These are phyloP conservation scores for Pleurotus sapidus DNA, from an alignment of 768 basidiomycete genomes.

Conservation along the genomic window DNA sequence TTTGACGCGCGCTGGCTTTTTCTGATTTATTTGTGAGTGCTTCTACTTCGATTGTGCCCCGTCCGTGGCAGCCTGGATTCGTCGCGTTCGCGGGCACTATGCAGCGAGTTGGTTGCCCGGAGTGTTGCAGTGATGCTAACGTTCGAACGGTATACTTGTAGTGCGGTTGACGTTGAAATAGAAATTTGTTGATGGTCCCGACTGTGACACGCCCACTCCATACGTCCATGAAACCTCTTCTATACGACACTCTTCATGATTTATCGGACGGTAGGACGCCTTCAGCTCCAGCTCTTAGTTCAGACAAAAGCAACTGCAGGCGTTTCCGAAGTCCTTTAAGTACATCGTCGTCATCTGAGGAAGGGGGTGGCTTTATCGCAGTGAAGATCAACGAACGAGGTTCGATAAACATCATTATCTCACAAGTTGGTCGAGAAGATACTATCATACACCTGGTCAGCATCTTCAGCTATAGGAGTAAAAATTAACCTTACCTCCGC, in stretches of 20 bases:
- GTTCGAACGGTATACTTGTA: too few species aligned
- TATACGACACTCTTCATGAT: not conserved
- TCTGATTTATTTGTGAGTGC: too few species aligned
- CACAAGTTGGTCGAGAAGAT: conserved; percentile 36
- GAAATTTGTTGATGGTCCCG: too few species aligned
- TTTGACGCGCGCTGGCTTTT: too few species aligned
- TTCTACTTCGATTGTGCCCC: too few species aligned
- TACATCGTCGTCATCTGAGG: conserved; percentile 32
- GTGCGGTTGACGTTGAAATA: too few species aligned
- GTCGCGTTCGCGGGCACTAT: too few species aligned
- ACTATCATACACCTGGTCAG: conserved; percentile 15
- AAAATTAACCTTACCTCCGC: not conserved
- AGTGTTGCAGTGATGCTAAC: too few species aligned
- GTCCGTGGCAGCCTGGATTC: too few species aligned
- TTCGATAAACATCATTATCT: not conserved
- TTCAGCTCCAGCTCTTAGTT: conserved; percentile 32
- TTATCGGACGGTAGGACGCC: conserved; percentile 10
- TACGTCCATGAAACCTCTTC: too few species aligned
- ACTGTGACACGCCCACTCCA: too few species aligned
- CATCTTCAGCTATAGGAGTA: not conserved
- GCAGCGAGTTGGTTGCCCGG: too few species aligned
- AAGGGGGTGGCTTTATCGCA: conserved; percentile 29
- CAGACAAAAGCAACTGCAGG: conserved; percentile 30
- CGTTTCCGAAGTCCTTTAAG: conserved; percentile 32
- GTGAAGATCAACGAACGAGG: not conserved